A percentile compares a stretch with the other conserved stretches of the same genome.
These are phyloP conservation scores for Sporothrix dimorphospora DNA, from an alignment of 2,329 filamentous ascomycete genomes.

Conservation along the genomic window DNA sequence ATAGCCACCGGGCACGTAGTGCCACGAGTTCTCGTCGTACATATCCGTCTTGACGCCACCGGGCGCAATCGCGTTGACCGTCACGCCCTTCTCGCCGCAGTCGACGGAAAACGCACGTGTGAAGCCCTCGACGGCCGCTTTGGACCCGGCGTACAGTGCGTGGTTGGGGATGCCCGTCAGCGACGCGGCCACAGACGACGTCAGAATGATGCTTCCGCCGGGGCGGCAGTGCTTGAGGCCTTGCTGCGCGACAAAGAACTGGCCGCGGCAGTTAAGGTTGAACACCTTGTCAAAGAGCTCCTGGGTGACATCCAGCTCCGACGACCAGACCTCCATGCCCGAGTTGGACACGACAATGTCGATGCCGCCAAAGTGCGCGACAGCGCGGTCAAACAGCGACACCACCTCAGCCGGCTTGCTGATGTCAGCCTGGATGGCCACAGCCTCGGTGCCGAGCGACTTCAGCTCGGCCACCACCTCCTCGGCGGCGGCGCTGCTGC, in stretches of 20 bases:
- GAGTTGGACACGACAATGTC: slow-evolving; percentile 76
- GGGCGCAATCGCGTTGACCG: slow-evolving; percentile 72
- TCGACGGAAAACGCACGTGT: slow-evolving; percentile 73
- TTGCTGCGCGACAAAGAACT: slow-evolving; percentile 79
- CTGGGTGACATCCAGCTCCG: slow-evolving; percentile 68
- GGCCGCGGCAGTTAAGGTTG: slow-evolving; percentile 69
- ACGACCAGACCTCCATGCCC: slow-evolving; percentile 71
- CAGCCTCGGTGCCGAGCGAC: slow-evolving; percentile 58
- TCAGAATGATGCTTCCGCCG: slow-evolving; percentile 73
- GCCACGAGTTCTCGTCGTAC: slow-evolving; percentile 72
- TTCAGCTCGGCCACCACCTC: slow-evolving; percentile 58
- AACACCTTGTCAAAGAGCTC: slow-evolving; percentile 74
- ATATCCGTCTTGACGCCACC: slow-evolving; percentile 77
- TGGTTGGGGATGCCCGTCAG: slow-evolving; percentile 70
- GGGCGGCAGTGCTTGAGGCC: slow-evolving; percentile 71
- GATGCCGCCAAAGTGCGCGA: slow-evolving; percentile 67
- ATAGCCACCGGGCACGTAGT: slow-evolving; percentile 62
- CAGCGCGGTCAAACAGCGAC: slow-evolving; percentile 66
- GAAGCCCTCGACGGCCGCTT: slow-evolving; percentile 74
- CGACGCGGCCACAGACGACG: slow-evolving; percentile 69
- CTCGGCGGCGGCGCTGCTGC: slow-evolving; percentile 58
- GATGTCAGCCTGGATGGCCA: slow-evolving; percentile 68
- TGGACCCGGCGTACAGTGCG: slow-evolving; percentile 71
- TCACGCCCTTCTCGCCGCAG: slow-evolving; percentile 68
- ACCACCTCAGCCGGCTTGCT: slow-evolving; percentile 62